Evolutionary conservation across 305 asterid genomes (phyloP), one percentile per base, ranked within the genome.

Genomic region (Striga hermonthica): DNA sequence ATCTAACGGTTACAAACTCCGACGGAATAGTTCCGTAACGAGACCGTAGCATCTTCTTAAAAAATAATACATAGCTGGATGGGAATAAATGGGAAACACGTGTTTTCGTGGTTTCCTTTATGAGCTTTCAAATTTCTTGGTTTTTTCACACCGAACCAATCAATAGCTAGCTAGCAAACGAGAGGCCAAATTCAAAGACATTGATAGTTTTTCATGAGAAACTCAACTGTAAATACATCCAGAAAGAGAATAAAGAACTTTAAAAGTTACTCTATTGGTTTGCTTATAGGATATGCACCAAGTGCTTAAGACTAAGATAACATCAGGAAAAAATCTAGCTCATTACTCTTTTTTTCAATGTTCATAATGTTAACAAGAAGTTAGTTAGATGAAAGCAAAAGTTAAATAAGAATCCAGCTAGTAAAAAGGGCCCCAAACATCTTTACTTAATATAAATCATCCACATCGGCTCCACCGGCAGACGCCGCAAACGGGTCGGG

Each of bases 401-500:
- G 31, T 22, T 22, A 22, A 22, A 22, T 22, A 22, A 22, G 31
- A 22, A 22, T 22, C 31, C 31, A 22, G 31, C 31, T 22, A 22
- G 1, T 22, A 22, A 22, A 22, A 22, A 22, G 31, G 31, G 1
- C 31, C 31, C 31, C 31, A 22, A 22, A 22, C 31, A 22, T 22
- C 31, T 22, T 1, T 22, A 22, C n/a, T 22, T 22, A 22, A 75
- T 87, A 86, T 65, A 89, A 55, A 71, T 89, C 95, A 45, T 87
- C 96, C 35, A 86, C 96, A 53, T 83, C 95, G 28, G 89, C 92
- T 60, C 78, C 95, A 41, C 84, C 86, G 15, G 83, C 79, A 11
- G 93, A 47, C 38, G 88, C 73, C 38, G 84, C 85, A 67, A 85
- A 89, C 2, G 91, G 88, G 54, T 87, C 86, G 22, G 92, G 54